phyloP scores from a whole-genome alignment of 2,329 filamentous ascomycete species.

The Colletotrichum siamense region DNA sequence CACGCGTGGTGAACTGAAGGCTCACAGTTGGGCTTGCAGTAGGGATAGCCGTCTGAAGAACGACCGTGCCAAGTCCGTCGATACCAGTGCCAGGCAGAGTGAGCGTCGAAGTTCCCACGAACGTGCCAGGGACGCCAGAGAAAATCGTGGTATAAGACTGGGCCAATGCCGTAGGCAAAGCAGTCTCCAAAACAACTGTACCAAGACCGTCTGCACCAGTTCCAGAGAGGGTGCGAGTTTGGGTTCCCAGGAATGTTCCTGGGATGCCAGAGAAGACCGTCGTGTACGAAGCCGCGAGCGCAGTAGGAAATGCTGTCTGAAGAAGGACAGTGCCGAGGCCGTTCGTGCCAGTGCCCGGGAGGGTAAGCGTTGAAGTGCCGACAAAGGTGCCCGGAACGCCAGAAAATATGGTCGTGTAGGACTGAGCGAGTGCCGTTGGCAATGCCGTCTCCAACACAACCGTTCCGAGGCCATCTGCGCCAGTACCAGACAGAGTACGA shows the following conservation, averaged over 20 bases:
- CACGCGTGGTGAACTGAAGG: background rate
- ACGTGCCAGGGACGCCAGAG: background rate
- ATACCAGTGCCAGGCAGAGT: background rate
- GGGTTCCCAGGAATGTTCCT: background rate
- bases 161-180: background rate
- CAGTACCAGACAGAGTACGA: background rate
- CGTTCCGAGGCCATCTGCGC: background rate
- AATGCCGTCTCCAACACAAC: slow-evolving; percentile 1
- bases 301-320: background rate
- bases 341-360: background rate
- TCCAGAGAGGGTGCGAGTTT: background rate
- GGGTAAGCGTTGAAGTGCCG: background rate
- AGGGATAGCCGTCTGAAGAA: slow-evolving; percentile 3
- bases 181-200: slow-evolving; percentile 1
- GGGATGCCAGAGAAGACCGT: background rate
- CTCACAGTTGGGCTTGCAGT: background rate
- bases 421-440: background rate
- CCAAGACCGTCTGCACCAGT: background rate
- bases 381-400: background rate
- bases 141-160: slow-evolving; percentile 4
- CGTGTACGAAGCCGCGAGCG: background rate
- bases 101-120: background rate
- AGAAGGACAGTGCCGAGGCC: background rate
- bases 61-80: background rate
- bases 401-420: background rate